Conservation (phyloP, 2,329 filamentous ascomycete genomes). For the Aspergillus sojae region DNA sequence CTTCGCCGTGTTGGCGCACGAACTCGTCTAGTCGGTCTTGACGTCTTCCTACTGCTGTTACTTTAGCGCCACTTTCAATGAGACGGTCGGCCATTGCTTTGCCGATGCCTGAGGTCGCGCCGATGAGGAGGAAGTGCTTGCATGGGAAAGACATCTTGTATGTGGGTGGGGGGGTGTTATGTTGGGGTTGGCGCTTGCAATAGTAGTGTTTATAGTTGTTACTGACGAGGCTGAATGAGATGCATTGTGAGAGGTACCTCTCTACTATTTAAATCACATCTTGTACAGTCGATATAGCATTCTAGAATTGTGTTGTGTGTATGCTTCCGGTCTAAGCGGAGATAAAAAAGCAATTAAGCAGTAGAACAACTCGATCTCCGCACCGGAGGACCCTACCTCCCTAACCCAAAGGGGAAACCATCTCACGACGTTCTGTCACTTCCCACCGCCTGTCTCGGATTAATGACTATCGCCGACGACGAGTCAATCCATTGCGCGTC, state of each 20-base stretch:
- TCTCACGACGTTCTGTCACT: neutral
- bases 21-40: constrained; percentile 55
- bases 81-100: constrained; percentile 52
- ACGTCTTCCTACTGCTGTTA: constrained; percentile 60
- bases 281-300: neutral
- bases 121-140: constrained; percentile 58
- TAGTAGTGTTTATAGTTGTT: neutral
- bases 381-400: neutral
- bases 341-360: too few relatives aligned
- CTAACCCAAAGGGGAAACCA: neutral
- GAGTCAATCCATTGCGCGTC: neutral
- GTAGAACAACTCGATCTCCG: neutral
- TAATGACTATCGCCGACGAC: neutral
- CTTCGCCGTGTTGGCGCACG: constrained; percentile 46
- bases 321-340: too few relatives aligned
- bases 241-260: neutral
- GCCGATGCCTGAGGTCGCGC: constrained; percentile 60
- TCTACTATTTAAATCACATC: neutral
- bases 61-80: constrained; percentile 52
- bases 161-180: neutral
- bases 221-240: neutral
- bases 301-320: too few relatives aligned
- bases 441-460: neutral
- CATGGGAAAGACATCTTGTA: constrained; percentile 56
- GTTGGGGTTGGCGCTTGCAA: neutral